Conservation (phyloP, 2,329 filamentous ascomycete genomes). For the Fusarium dlaminii region DNA sequence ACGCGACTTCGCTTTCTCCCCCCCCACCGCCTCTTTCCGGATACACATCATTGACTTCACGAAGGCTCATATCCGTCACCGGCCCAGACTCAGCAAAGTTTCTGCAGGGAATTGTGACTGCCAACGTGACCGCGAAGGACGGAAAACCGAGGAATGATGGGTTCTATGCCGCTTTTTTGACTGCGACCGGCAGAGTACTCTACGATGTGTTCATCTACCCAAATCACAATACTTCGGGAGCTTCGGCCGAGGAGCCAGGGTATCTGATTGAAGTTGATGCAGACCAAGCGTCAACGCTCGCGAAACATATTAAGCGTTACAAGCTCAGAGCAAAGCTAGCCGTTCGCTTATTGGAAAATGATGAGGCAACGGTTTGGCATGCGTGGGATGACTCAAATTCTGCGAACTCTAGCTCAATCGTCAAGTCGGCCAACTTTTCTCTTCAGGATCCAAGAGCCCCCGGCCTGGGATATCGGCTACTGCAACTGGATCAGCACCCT, state of each 20-base stretch:
- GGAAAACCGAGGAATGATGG: conserved; percentile 55
- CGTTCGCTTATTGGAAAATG: conserved; percentile 71
- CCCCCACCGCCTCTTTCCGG: conserved; percentile 57
- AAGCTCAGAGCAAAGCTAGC: conserved; percentile 84
- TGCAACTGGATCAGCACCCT: conserved; percentile 45
- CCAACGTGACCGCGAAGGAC: conserved; percentile 54
- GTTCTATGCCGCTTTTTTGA: conserved; percentile 87
- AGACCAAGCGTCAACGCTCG: conserved; percentile 67
- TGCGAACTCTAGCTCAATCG: conserved; percentile 34
- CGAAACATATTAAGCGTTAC: conserved; percentile 82
- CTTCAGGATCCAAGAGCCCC: conserved; percentile 64
- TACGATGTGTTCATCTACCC: conserved; percentile 93
- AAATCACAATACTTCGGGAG: conserved; percentile 48
- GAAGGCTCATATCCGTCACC: conserved; percentile 80
- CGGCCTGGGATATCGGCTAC: conserved; percentile 63
- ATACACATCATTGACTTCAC: conserved; percentile 71
- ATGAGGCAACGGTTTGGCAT: conserved; percentile 76
- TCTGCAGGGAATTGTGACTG: conserved; percentile 87
- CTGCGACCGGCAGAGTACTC: conserved; percentile 82
- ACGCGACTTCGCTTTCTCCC: conserved; percentile 44
- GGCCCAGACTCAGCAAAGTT: conserved; percentile 85
- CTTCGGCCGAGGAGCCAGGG: conserved; percentile 42
- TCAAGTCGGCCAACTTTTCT: conserved; percentile 45
- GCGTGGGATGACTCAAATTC: conserved; percentile 69
- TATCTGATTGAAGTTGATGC: conserved; percentile 86